Evolutionary conservation across 1,139 yeast species (phyloP), one percentile per base, ranked within the genome.

Genomic region (Suhomyces anneliseae): DNA sequence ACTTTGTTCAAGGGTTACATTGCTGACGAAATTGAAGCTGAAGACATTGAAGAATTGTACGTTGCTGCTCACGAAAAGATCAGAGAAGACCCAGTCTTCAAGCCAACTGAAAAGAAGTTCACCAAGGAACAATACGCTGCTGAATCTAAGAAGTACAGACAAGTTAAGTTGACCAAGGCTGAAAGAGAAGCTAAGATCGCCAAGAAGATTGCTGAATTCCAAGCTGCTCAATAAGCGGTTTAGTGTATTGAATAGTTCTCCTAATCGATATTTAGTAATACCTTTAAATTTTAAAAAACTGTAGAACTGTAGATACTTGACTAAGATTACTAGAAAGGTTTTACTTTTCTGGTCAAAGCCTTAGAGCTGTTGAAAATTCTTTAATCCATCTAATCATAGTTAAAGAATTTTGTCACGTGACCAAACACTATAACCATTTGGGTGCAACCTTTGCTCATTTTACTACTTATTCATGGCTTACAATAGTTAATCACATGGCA

Each of bases 51-150:
- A 83, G 99, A 93, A 70, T 73, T 93, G 74, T 93, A 92, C 92
- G 69, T 83, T 61, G 87, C 84, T 66, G 99, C 99, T 69, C 98
- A 92, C 78, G 95, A 83, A 73, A 82, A 85, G 69, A 93, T 93
- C 82, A 92, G 98, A 82, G 99, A 73, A 60, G 95, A 93, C 82
- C 99, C 99, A 74, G 56, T 83, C 64, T 84, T 84, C 87, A 87
- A 85, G 82, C 89, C 90, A 74, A 80, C 95, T 66, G 87, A 84
- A 75, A 88, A 87, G 90, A 90, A 93, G 83, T 84, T 78, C 89
- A 79, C 96, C 83, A 90, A 90, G 86, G 98, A 87, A 74, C 95
- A 92, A 81, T 92, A 90, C 85, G 95, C 95, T 81, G 96, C 96
- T 75, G 89, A 85, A 76, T 85, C 96, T 63, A 87, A 86, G 85